phyloP scores from a whole-genome alignment of 2,329 filamentous ascomycete genomes.

The Chaetomium sp. region DNA sequence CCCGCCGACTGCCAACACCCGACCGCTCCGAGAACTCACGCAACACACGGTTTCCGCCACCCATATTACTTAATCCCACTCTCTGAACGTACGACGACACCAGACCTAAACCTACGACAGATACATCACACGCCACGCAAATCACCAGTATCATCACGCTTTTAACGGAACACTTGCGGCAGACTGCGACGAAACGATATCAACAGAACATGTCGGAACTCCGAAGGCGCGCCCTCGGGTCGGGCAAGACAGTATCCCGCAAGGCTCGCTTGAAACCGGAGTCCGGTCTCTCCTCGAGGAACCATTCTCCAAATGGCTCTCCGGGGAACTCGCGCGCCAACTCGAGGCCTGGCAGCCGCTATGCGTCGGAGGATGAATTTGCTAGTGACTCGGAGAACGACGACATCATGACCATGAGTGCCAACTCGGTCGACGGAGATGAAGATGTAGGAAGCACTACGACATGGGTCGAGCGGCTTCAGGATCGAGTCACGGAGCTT shows the following conservation, averaged over 20 bases:
- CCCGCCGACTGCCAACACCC: conserved; percentile 21
- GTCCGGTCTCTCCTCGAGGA: conserved; percentile 60
- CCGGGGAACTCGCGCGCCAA: conserved; percentile 59
- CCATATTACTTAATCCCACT: conserved; percentile 20
- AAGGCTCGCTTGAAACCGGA: conserved; percentile 64
- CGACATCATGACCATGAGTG: conserved; percentile 50
- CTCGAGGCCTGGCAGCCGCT: conserved; percentile 63
- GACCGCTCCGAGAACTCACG: conserved; percentile 9
- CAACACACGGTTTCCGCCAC: conserved; percentile 28
- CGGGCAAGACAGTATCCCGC: conserved; percentile 70
- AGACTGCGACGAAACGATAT: not conserved
- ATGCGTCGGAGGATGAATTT: conserved; percentile 65
- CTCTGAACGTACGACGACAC: conserved; percentile 5
- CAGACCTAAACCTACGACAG: not conserved
- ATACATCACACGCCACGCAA: not conserved
- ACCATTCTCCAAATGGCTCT: conserved; percentile 59
- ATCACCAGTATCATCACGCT: not conserved
- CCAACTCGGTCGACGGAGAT: conserved; percentile 64
- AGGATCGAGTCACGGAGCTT: conserved; percentile 69
- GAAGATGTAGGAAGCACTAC: conserved; percentile 58
- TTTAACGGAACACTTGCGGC: not conserved
- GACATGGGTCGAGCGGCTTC: conserved; percentile 64
- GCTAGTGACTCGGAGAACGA: conserved; percentile 55
- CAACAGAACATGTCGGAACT: conserved; percentile 59
- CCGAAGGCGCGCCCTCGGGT: conserved; percentile 70